Percentiles rank a stretch among this genome's conserved stretches.
phyloP scores from a whole-genome alignment of 805 yeast genomes.

The Ogataea haglerorum region DNA sequence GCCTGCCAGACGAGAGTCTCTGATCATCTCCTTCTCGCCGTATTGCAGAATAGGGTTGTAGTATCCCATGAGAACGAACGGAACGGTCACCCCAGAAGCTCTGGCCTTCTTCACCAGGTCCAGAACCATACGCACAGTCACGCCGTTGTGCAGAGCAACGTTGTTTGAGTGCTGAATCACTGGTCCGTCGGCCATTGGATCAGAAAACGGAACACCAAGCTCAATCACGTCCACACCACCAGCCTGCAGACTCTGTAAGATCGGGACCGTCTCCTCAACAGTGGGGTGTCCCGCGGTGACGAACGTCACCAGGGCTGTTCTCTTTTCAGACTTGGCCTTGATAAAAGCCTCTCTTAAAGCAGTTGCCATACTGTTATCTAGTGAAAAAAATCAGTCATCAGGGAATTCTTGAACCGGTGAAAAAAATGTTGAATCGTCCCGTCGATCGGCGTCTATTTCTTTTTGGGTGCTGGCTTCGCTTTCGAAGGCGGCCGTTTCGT shows the following conservation, averaged over 20 bases:
- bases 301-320: constrained; percentile 88
- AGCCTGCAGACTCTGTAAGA: constrained; percentile 81
- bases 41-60: constrained; percentile 88
- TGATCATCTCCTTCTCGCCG: constrained; percentile 82
- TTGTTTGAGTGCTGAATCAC: constrained; percentile 89
- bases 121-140: constrained; percentile 65
- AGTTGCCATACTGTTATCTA: constrained; percentile 24
- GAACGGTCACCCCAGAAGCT: constrained; percentile 77
- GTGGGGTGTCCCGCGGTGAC: constrained; percentile 94
- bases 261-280: constrained; percentile 81
- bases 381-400: constrained; percentile 9
- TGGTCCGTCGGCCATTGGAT: constrained; percentile 99
- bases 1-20: constrained; percentile 81
- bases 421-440: background rate
- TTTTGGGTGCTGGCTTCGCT: constrained; percentile 11
- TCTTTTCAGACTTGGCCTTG: constrained; percentile 39
- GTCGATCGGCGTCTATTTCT: constrained; percentile 11
- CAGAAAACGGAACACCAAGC: constrained; percentile 94
- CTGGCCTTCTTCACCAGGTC: constrained; percentile 76
- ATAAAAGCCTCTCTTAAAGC: constrained; percentile 35
- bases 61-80: constrained; percentile 94
- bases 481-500: constrained; percentile 8
- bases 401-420: constrained; percentile 1
- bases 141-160: constrained; percentile 78
- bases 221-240: constrained; percentile 97